These are phyloP conservation scores for Mimosa bimucronata DNA, from an alignment of 306 rosid genomes.

Conservation along the genomic window DNA sequence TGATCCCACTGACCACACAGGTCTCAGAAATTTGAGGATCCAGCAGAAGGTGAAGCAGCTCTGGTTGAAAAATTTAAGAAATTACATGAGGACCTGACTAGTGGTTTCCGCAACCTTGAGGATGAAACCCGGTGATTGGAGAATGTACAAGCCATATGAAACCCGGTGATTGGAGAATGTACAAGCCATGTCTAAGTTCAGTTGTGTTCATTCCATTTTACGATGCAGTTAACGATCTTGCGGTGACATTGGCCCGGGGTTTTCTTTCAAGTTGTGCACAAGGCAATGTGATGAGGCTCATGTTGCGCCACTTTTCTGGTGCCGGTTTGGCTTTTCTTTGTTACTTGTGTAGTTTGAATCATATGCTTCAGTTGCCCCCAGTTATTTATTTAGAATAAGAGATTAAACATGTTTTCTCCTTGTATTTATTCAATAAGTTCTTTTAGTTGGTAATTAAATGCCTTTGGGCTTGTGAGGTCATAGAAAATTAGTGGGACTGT, in stretches of 20 bases:
- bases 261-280: constrained; percentile 36
- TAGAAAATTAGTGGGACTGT: constrained; percentile 24
- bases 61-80: constrained; percentile 77
- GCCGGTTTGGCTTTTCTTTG: constrained; percentile 46
- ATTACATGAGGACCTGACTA: constrained; percentile 83
- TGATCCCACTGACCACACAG: constrained; percentile 49
- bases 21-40: constrained; percentile 99
- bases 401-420: constrained; percentile 37
- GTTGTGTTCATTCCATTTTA: constrained; percentile 35
- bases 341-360: constrained; percentile 50
- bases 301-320: constrained; percentile 43
- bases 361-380: constrained; percentile 39
- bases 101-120: constrained; percentile 97
- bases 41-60: constrained; percentile 94
- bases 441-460: constrained; percentile 39
- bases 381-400: constrained; percentile 54
- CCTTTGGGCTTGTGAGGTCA: constrained; percentile 30
- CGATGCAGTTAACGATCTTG: constrained; percentile 40
- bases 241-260: constrained; percentile 33
- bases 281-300: constrained; percentile 37
- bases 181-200: constrained; percentile 11
- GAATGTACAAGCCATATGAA: constrained; percentile 21
- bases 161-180: constrained; percentile 40
- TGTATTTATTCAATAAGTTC: constrained; percentile 58
- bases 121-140: constrained; percentile 86